Conservation (phyloP, 352 stramenopile genomes). For the Phytopythium montanum region DNA sequence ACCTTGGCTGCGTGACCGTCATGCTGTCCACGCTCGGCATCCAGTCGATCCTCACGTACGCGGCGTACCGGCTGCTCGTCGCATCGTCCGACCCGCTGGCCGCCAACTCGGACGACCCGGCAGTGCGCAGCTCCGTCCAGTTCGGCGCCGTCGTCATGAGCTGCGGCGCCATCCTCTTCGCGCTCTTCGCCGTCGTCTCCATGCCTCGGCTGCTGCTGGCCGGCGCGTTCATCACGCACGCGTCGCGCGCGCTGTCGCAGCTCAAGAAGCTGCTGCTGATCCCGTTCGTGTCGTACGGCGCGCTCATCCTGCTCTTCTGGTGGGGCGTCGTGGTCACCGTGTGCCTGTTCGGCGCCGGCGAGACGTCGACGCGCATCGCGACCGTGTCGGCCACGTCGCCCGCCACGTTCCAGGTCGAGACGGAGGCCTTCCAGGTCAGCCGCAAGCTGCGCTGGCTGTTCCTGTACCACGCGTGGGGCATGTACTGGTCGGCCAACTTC, state of each 20-base stretch:
- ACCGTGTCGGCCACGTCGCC: slow-evolving; percentile 45
- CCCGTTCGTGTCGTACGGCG: slow-evolving; percentile 59
- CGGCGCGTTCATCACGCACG: slow-evolving; percentile 76
- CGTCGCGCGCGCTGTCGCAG: slow-evolving; percentile 57
- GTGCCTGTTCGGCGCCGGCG: slow-evolving; percentile 68
- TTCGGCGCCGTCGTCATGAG: slow-evolving; percentile 50
- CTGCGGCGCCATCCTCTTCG: slow-evolving; percentile 61
- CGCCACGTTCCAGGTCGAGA: slow-evolving; percentile 49
- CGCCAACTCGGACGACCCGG: slow-evolving; percentile 52
- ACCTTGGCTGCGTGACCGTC: slow-evolving; percentile 70
- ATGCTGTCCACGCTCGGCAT: slow-evolving; percentile 63
- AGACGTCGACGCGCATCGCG: slow-evolving; percentile 54
- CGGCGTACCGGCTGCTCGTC: slow-evolving; percentile 52
- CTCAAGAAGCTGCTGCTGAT: slow-evolving; percentile 64
- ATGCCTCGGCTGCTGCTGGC: slow-evolving; percentile 63
- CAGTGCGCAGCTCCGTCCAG: slow-evolving; percentile 68
- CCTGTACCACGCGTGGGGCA: slow-evolving; percentile 69
- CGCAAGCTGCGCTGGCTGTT: slow-evolving; percentile 72
- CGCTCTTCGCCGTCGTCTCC: slow-evolving; percentile 58
- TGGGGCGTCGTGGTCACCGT: slow-evolving; percentile 74
- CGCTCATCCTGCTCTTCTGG: slow-evolving; percentile 67
- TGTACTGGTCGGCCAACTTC: slow-evolving; percentile 77
- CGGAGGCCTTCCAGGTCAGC: slow-evolving; percentile 65
- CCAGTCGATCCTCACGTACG: slow-evolving; percentile 57
- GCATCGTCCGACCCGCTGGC: slow-evolving; percentile 42